Evolutionary conservation across 805 yeast species (phyloP).

Genomic region (Metschnikowia picachoensis): DNA sequence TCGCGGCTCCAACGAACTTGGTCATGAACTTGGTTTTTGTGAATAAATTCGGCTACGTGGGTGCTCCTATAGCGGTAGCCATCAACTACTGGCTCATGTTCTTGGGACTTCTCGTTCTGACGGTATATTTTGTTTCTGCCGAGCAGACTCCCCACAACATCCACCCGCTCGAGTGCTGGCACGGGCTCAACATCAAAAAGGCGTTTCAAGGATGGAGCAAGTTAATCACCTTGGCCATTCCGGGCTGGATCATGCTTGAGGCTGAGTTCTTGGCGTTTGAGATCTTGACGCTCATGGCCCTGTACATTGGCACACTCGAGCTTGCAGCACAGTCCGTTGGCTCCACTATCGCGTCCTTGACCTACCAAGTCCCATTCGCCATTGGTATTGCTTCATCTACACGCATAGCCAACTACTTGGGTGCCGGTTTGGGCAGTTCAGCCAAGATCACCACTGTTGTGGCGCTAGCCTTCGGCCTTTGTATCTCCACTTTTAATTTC

Average conservation of each 20-base stretch:
- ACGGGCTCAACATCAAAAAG: slow-evolving; percentile 38
- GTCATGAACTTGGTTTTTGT: slow-evolving; percentile 46
- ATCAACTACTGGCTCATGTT: slow-evolving; percentile 58
- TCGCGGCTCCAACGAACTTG: slow-evolving; percentile 53
- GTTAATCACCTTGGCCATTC: slow-evolving; percentile 44
- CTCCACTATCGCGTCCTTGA: slow-evolving; percentile 38
- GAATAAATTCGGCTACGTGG: slow-evolving; percentile 45
- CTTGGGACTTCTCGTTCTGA: slow-evolving; percentile 36
- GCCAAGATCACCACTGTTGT: slow-evolving; percentile 37
- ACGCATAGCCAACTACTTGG: slow-evolving; percentile 53
- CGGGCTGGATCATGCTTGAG: slow-evolving; percentile 56
- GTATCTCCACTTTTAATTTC: slow-evolving; percentile 32
- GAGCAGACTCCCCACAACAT: slow-evolving; percentile 42
- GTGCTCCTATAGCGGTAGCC: slow-evolving; percentile 58
- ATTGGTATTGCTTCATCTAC: slow-evolving; percentile 57
- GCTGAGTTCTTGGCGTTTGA: slow-evolving; percentile 61
- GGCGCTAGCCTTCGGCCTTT: slow-evolving; percentile 34
- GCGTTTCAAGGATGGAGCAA: slow-evolving; percentile 46
- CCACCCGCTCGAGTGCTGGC: slow-evolving; percentile 49
- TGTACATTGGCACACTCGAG: slow-evolving; percentile 49
- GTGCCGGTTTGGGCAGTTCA: slow-evolving; percentile 39
- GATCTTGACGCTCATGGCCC: slow-evolving; percentile 50
- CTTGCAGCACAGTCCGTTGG: slow-evolving; percentile 53
- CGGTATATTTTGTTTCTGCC: slow-evolving; percentile 33
- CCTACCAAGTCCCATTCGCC: slow-evolving; percentile 57